A percentile compares a stretch with the other conserved stretches of the same genome.
phyloP scores from a whole-genome alignment of 176 grass and related monocot species.

The Saccharum spontaneum region DNA sequence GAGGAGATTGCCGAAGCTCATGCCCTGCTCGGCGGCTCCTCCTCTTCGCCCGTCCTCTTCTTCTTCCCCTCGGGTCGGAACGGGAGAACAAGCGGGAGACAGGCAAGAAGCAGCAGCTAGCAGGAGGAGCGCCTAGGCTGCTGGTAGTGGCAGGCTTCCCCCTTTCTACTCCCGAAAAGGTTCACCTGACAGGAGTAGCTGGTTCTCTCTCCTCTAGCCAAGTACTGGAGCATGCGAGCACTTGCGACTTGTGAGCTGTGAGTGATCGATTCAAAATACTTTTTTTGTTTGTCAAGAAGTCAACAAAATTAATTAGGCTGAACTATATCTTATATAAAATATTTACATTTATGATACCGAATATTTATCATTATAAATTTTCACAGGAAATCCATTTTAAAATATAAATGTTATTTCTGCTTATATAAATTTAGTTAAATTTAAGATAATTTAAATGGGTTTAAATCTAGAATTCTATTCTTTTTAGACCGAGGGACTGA shows the following conservation, averaged over 20 bases:
- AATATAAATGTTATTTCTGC: not conserved
- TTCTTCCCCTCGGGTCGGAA: not conserved
- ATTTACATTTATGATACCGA: not conserved
- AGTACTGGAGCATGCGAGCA: not conserved
- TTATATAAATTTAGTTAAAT: no score
- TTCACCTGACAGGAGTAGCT: not conserved
- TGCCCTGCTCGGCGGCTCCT: not conserved
- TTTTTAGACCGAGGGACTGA: not conserved
- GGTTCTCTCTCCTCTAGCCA: no score
- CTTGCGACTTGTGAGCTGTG: no score
- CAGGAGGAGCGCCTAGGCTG: not conserved
- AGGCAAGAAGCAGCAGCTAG: not conserved
- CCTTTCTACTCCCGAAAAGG: slow-evolving; percentile 6
- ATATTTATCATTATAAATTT: not conserved
- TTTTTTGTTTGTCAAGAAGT: not conserved
- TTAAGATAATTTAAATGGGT: not conserved
- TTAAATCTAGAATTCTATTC: not conserved
- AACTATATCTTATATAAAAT: no score
- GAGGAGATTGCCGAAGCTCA: slow-evolving; percentile 50
- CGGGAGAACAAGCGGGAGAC: slow-evolving; percentile 4
- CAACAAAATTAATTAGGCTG: no score
- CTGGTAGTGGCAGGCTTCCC: not conserved
- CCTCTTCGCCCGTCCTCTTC: not conserved
- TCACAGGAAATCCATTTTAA: not conserved
- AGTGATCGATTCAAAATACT: not conserved